Conservation (phyloP, 2,329 filamentous ascomycete genomes). For the Microcera coccophila region DNA sequence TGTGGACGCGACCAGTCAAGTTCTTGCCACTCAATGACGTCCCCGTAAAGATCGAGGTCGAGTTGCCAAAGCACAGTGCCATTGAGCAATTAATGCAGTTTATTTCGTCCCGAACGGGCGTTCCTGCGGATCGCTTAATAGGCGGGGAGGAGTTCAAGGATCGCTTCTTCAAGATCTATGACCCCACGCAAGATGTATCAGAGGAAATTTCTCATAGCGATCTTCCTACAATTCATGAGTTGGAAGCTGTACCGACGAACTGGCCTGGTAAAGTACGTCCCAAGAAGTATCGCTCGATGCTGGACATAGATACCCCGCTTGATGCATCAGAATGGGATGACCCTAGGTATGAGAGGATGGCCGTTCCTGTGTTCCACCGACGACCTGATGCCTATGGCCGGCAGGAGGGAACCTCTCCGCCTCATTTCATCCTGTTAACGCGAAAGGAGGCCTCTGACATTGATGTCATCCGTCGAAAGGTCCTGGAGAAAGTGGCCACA, state of each 20-base stretch:
- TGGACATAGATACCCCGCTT: conserved; percentile 42
- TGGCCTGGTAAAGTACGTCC: conserved; percentile 53
- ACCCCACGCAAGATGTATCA: conserved; percentile 62
- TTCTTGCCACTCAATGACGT: conserved; percentile 72
- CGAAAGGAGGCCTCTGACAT: conserved; percentile 64
- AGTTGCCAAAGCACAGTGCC: conserved; percentile 72
- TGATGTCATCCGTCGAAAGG: conserved; percentile 73
- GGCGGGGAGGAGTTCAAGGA: conserved; percentile 77
- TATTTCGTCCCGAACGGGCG: conserved; percentile 62
- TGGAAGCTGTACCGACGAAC: conserved; percentile 77
- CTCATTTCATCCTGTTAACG: conserved; percentile 71
- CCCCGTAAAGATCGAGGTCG: conserved; percentile 70
- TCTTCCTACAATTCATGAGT: conserved; percentile 67
- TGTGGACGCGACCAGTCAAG: conserved; percentile 70
- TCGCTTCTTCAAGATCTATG: conserved; percentile 83
- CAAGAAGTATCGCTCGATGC: conserved; percentile 49
- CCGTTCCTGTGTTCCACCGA: conserved; percentile 70
- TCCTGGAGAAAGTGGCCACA: conserved; percentile 70
- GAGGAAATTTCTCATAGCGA: conserved; percentile 69
- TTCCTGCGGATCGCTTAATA: conserved; percentile 65
- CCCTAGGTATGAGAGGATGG: conserved; percentile 59
- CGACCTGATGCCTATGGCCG: conserved; percentile 33
- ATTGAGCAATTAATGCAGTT: conserved; percentile 67
- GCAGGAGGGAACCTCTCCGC: conserved; percentile 38
- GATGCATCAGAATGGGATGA: conserved; percentile 55